Conservation (phyloP, 495 filamentous ascomycete genomes). For the Clavariopsis aquatica region DNA sequence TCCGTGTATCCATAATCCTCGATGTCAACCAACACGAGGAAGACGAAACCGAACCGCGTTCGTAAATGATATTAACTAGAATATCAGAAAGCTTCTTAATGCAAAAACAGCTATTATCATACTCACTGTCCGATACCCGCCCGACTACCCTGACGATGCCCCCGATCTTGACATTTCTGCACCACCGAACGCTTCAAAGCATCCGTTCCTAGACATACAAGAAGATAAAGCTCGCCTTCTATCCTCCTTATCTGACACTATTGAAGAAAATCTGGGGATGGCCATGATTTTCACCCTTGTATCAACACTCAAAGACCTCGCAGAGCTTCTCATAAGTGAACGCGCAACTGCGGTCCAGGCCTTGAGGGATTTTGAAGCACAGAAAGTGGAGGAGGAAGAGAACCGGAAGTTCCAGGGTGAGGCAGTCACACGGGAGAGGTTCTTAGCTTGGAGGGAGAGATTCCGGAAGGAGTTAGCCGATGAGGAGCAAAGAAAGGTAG, state of each 20-base stretch:
- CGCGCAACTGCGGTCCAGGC: constrained; percentile 64
- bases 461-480: constrained; percentile 82
- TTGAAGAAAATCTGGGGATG: constrained; percentile 91
- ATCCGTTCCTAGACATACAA: constrained; percentile 63
- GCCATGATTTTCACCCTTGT: constrained; percentile 97
- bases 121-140: constrained; percentile 81
- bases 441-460: constrained; percentile 74
- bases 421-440: constrained; percentile 78
- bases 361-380: constrained; percentile 63
- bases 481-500: constrained; percentile 58
- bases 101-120: constrained; percentile 60
- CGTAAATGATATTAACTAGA: background rate
- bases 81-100: constrained; percentile 34
- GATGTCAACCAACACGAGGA: constrained; percentile 67
- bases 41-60: constrained; percentile 56
- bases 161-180: constrained; percentile 75
- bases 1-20: constrained; percentile 76
- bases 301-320: constrained; percentile 80
- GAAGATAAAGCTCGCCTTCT: constrained; percentile 73
- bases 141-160: constrained; percentile 81
- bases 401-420: constrained; percentile 96
- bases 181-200: constrained; percentile 66
- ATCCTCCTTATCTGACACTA: constrained; percentile 62
- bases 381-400: constrained; percentile 82
- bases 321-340: constrained; percentile 74